Evolutionary conservation across 179 eudicot species (phyloP).

Genomic region (Silene noctiflora): DNA sequence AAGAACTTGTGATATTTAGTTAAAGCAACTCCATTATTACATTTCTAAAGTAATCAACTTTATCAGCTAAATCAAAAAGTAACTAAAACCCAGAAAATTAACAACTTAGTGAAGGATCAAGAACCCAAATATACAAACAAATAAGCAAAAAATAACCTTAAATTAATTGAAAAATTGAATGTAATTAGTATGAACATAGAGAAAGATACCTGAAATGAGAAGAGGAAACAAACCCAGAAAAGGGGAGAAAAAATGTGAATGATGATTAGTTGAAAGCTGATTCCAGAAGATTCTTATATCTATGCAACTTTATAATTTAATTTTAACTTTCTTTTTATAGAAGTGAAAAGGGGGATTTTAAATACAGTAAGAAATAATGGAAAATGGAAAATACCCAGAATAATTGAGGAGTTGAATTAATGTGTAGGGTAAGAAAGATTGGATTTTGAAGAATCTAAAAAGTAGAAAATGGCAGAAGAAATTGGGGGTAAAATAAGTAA

Average conservation of each 20-base stretch:
- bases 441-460: conserved; percentile 1
- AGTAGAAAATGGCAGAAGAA: not conserved
- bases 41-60: conserved; percentile 6
- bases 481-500: not conserved
- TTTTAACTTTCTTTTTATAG: not conserved
- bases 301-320: conserved; percentile 19
- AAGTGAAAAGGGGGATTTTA: conserved; percentile 6
- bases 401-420: not conserved
- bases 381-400: not conserved
- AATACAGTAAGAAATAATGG: not conserved
- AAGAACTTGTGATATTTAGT: not conserved
- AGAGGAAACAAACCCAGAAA: conserved; percentile 27
- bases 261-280: conserved; percentile 25
- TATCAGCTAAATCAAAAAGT: conserved; percentile 8
- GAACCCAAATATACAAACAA: not conserved
- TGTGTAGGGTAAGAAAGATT: conserved; percentile 10
- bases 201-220: conserved; percentile 30
- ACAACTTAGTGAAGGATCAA: not conserved
- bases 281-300: conserved; percentile 34
- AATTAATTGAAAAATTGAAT: not conserved
- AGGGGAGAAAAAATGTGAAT: conserved; percentile 13
- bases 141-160: not conserved
- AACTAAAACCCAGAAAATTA: conserved; percentile 13
- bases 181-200: conserved; percentile 19
- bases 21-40: conserved; percentile 14